A percentile compares a stretch with the other conserved stretches of the same genome.
Conservation (phyloP, 2,329 filamentous ascomycete species). For the Myriosclerotinia curreyana region DNA sequence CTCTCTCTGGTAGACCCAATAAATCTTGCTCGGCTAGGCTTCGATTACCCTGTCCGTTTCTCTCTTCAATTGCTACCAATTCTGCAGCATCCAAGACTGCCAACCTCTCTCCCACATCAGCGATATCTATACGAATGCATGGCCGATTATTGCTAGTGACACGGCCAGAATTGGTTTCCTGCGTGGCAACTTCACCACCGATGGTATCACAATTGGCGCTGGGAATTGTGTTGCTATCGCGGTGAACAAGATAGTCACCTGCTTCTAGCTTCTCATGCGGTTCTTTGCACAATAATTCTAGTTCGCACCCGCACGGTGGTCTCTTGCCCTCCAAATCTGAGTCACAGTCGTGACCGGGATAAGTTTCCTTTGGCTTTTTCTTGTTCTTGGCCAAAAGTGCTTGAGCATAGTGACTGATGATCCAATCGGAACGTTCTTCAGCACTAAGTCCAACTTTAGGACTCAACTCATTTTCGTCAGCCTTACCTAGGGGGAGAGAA, state of each 20-base stretch:
- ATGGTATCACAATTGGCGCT: not conserved
- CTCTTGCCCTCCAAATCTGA: not conserved
- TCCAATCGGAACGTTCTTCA: not conserved
- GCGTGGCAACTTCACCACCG: not conserved
- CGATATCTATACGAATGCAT: not conserved
- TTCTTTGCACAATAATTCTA: not conserved
- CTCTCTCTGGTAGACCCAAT: conserved; percentile 3
- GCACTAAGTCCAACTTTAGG: not conserved
- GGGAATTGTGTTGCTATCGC: not conserved
- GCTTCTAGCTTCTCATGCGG: not conserved
- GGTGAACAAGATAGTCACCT: not conserved
- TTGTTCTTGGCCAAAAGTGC: not conserved
- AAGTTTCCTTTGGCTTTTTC: not conserved
- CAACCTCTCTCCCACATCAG: not conserved
- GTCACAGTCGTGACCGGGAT: not conserved
- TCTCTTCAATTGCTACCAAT: not conserved
- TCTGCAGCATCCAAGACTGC: conserved; percentile 6
- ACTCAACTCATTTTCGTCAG: not conserved
- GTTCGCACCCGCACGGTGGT: not conserved
- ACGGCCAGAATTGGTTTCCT: not conserved
- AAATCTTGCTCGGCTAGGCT: not conserved
- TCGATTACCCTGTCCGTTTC: not conserved
- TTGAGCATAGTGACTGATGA: not conserved
- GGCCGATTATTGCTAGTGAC: not conserved
- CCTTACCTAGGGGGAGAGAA: not conserved